These are phyloP conservation scores for Beverwykella pulmonaria DNA, from an alignment of 495 filamentous ascomycete genomes.

Conservation along the genomic window DNA sequence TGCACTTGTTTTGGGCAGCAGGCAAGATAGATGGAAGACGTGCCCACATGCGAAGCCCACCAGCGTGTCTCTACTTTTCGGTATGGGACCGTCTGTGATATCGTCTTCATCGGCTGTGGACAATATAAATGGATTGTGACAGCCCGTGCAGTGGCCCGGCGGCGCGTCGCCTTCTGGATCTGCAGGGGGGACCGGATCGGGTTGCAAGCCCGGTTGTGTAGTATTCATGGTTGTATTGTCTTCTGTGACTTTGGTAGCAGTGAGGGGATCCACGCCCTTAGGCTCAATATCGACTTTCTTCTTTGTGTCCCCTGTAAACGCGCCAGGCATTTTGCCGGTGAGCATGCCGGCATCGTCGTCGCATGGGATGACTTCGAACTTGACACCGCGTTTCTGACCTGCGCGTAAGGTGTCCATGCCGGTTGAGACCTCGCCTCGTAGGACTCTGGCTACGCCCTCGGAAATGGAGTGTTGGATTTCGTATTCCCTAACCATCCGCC, in stretches of 20 bases:
- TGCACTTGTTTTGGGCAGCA: constrained; percentile 54
- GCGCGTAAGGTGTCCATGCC: constrained; percentile 76
- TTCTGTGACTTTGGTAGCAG: constrained; percentile 10
- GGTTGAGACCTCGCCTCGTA: constrained; percentile 80
- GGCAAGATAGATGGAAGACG: constrained; percentile 82
- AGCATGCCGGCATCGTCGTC: constrained; percentile 22
- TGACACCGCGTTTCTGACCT: constrained; percentile 80
- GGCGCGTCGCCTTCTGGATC: constrained; percentile 43
- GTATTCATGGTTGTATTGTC: constrained; percentile 40
- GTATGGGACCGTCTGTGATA: constrained; percentile 12
- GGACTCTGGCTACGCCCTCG: constrained; percentile 82
- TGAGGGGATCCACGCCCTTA: constrained; percentile 21
- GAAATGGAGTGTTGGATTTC: constrained; percentile 91
- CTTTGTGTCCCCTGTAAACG: constrained; percentile 32
- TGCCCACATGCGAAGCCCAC: constrained; percentile 92
- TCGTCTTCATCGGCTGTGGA: constrained; percentile 25
- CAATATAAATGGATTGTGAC: constrained; percentile 25
- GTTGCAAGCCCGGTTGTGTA: constrained; percentile 20
- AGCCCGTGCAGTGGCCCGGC: constrained; percentile 42
- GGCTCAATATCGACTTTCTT: constrained; percentile 26
- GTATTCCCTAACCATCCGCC: constrained; percentile 85
- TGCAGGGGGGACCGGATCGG: constrained; percentile 38
- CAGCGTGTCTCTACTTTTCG: constrained; percentile 61
- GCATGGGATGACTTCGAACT: constrained; percentile 70
- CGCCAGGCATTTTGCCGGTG: constrained; percentile 8